Evolutionary conservation across 2,329 filamentous ascomycete genomes (phyloP), one percentile per base, ranked within the genome.

Genomic region (Zymoseptoria pseudotritici): DNA sequence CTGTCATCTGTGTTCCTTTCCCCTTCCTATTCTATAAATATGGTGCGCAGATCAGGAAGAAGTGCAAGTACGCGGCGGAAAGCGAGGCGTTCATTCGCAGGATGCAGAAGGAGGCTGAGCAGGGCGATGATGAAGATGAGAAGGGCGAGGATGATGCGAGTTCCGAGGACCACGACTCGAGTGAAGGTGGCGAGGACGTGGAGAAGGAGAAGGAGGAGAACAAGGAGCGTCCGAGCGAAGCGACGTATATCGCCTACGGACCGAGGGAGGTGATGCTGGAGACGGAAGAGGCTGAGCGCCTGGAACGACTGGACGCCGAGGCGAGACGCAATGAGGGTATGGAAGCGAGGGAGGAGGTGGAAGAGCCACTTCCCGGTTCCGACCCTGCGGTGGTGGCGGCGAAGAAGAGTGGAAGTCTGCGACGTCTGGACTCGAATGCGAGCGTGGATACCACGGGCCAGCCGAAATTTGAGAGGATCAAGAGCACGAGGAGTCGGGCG

Each of bases 11-110:
- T 73, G 77, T 90, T 19, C 88, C 89, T 0, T 87, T 89, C 69
- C 89, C 89, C 0, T 87, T 89, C 73, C 72, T 93, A 17, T 90
- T 93, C 74, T 89, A 89, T 76, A 85, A 82, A 66, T 65, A 90
- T 71, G 89, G 89, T 49, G 76, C 73, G 6, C 21, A 63, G 26
- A 87, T 92, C 66, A 81, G 88, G 21, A 76, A 80, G 71, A 83
- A 79, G 69, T 90, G 88, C 80, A 86, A 87, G 76, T 91, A 82
- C 69, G 84, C 88, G 5, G 81, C 83, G 9, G 82, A 90, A 73
- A 83, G 87, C 6, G 85, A 86, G 29, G 79, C 78, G 10, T 82
- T 88, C 61, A 78, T 88, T 74, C 72, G 73, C 55, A 75, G 75
- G 53, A 69, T 83, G 57, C 77, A 77, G 20, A 69, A 66, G 22